Conservation (phyloP, 2,329 filamentous ascomycete genomes). For the Macrophomina pseudophaseolina region DNA sequence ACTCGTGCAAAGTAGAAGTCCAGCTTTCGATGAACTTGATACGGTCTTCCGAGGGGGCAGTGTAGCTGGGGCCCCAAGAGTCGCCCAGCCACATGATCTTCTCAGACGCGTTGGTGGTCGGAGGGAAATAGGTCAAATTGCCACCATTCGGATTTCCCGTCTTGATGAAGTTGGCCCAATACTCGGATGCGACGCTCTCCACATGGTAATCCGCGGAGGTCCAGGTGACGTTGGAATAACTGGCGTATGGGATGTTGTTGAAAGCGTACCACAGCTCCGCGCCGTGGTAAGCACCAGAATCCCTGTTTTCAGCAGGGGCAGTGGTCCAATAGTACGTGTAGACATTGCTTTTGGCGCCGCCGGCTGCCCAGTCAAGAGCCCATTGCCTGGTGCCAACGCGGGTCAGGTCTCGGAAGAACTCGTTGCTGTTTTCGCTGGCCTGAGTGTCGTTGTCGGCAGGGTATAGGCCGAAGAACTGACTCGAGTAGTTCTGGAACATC, state of each 20-base stretch:
- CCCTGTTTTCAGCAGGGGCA: slow-evolving; percentile 42
- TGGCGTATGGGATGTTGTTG: slow-evolving; percentile 41
- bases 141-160: slow-evolving; percentile 14
- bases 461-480: slow-evolving; percentile 4
- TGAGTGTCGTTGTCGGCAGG: slow-evolving; percentile 6
- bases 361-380: slow-evolving; percentile 32
- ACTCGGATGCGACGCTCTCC: neutral
- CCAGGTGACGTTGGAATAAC: slow-evolving; percentile 30
- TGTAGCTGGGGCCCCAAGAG: neutral
- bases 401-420: slow-evolving; percentile 32
- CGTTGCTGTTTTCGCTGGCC: slow-evolving; percentile 29
- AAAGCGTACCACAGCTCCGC: slow-evolving; percentile 48
- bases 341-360: slow-evolving; percentile 31
- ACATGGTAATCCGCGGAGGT: slow-evolving; percentile 40
- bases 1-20: slow-evolving; percentile 15
- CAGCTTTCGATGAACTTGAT: slow-evolving; percentile 10
- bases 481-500: slow-evolving; percentile 25
- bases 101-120: neutral
- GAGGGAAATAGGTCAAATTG: neutral
- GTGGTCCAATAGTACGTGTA: slow-evolving; percentile 48
- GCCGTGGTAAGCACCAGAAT: slow-evolving; percentile 44
- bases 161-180: slow-evolving; percentile 26
- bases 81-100: slow-evolving; percentile 21
- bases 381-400: slow-evolving; percentile 36
- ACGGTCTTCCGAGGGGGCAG: neutral